A percentile compares a stretch with the other conserved stretches of the same genome.
Evolutionary conservation across 139 green algal species (phyloP).

Genomic region (Chlorella sp.): DNA sequence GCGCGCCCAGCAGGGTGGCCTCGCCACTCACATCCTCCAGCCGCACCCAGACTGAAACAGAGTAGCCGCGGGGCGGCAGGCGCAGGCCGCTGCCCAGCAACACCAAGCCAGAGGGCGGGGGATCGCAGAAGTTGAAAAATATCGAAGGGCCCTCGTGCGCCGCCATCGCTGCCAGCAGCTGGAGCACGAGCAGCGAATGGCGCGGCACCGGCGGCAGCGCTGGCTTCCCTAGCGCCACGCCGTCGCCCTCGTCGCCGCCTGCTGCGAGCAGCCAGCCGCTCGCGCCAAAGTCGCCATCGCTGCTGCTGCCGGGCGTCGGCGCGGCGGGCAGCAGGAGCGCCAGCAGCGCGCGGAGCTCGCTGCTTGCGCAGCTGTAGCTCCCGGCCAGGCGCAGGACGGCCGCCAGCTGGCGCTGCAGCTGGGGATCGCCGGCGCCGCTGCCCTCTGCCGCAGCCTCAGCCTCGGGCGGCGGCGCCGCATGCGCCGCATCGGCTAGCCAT

Average conservation of each 20-base stretch:
- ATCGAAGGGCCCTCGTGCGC: constrained; percentile 29
- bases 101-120: no score
- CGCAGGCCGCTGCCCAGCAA: background rate
- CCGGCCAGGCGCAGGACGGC: constrained; percentile 39
- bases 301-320: no score
- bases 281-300: no score
- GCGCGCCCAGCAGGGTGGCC: background rate
- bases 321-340: constrained; percentile 26
- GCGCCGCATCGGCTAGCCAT: constrained; percentile 29
- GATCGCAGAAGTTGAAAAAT: constrained; percentile 54
- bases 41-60: constrained; percentile 46
- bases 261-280: no score
- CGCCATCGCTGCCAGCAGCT: constrained; percentile 34
- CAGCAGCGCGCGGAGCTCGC: constrained; percentile 40
- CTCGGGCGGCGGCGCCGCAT: no score
- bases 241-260: no score
- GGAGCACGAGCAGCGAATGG: constrained; percentile 24
- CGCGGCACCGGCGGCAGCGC: no score
- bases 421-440: background rate
- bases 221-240: no score
- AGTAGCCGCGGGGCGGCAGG: constrained; percentile 37
- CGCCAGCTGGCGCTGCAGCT: constrained; percentile 33
- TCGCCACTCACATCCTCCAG: constrained; percentile 26
- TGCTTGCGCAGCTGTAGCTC: constrained; percentile 49
- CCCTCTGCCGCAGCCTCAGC: no score